phyloP scores from a whole-genome alignment of 2,329 filamentous ascomycete species.

The Aplosporella prunicola region DNA sequence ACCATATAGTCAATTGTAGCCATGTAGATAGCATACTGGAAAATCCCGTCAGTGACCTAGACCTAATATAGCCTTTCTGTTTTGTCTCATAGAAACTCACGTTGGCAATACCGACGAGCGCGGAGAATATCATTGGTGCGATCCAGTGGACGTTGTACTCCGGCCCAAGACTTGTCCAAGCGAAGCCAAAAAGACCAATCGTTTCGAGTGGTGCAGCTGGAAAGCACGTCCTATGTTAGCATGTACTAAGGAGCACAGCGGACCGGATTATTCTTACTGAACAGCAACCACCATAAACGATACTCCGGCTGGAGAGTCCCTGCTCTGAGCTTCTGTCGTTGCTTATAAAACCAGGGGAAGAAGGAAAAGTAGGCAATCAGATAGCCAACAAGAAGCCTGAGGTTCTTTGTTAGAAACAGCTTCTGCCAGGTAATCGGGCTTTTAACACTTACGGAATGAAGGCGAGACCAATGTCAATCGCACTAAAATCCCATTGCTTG shows the following conservation, averaged over 20 bases:
- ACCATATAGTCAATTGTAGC: constrained; percentile 72
- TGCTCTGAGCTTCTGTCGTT: constrained; percentile 39
- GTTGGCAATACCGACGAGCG: constrained; percentile 63
- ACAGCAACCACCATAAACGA: constrained; percentile 57
- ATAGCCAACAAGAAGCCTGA: constrained; percentile 53
- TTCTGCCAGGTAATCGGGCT: background rate
- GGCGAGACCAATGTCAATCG: constrained; percentile 47
- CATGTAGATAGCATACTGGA: constrained; percentile 67
- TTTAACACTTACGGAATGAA: constrained; percentile 47
- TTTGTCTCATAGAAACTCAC: constrained; percentile 21
- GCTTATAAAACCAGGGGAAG: constrained; percentile 47
- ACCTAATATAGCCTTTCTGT: too few species aligned
- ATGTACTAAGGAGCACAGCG: constrained; percentile 46
- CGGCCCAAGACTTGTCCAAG: constrained; percentile 56
- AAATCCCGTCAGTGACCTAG: too few species aligned
- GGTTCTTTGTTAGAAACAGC: background rate
- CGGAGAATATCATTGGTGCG: constrained; percentile 54
- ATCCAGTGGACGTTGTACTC: constrained; percentile 53
- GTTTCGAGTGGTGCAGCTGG: constrained; percentile 51
- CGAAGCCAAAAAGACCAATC: constrained; percentile 61
- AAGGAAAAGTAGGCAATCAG: constrained; percentile 52
- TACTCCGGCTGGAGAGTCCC: constrained; percentile 49
- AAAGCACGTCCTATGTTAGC: too few species aligned
- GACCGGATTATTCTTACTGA: too few species aligned
- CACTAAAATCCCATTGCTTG: constrained; percentile 53